A percentile compares a stretch with the other conserved stretches of the same genome.
Evolutionary conservation across 129 eudicot genomes (phyloP).

Genomic region (Glebionis coronaria): DNA sequence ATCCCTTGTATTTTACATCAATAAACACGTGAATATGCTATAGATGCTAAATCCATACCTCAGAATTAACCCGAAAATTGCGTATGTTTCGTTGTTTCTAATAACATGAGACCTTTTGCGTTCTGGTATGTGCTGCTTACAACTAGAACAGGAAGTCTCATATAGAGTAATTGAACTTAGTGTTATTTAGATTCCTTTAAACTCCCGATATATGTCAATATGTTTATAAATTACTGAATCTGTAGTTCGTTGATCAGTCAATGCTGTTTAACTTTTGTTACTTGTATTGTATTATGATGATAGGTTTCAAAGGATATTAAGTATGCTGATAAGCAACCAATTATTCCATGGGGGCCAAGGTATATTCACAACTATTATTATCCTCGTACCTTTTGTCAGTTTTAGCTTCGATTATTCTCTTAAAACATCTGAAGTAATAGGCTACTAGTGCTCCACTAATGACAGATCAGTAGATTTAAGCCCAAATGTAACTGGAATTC

Average conservation of each 20-base stretch:
- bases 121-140: slow-evolving; percentile 1
- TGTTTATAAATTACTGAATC: neutral
- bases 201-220: neutral
- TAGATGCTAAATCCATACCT: neutral
- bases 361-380: slow-evolving; percentile 26
- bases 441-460: slow-evolving; percentile 1
- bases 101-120: slow-evolving; percentile 7
- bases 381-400: slow-evolving; percentile 8
- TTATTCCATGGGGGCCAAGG: slow-evolving; percentile 99
- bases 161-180: neutral
- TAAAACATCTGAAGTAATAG: slow-evolving; percentile 4
- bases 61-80: neutral
- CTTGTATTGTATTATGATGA: slow-evolving; percentile 15
- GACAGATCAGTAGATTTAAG: neutral
- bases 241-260: slow-evolving; percentile 7
- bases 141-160: slow-evolving; percentile 1
- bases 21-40: neutral
- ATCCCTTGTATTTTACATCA: neutral
- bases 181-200: neutral
- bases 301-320: slow-evolving; percentile 96
- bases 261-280: neutral
- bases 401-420: slow-evolving; percentile 8
- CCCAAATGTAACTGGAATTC: too few species aligned
- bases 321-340: slow-evolving; percentile 91
- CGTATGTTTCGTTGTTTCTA: neutral